Conservation (phyloP, 2,329 filamentous ascomycete genomes). For the Penicillium italicum region DNA sequence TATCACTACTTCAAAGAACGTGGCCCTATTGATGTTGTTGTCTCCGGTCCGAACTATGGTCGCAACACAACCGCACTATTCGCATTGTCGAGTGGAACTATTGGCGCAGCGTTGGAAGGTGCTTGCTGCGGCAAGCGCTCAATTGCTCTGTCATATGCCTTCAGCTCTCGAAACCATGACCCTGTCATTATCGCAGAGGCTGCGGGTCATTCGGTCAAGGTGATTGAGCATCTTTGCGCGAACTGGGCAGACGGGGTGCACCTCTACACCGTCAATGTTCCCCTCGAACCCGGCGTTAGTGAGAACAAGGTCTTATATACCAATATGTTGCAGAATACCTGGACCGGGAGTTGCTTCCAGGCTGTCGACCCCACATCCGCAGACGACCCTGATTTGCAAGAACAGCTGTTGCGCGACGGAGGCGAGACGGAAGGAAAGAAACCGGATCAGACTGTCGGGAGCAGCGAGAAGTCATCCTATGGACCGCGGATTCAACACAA, state of each 20-base stretch:
- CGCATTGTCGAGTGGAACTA: slow-evolving; percentile 70
- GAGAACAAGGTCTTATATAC: slow-evolving; percentile 74
- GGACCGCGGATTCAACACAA: slow-evolving; percentile 63
- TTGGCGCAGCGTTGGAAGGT: slow-evolving; percentile 74
- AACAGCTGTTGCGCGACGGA: slow-evolving; percentile 68
- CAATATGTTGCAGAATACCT: slow-evolving; percentile 84
- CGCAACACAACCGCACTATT: slow-evolving; percentile 79
- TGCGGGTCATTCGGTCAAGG: slow-evolving; percentile 66
- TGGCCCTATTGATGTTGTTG: slow-evolving; percentile 70
- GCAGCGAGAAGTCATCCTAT: slow-evolving; percentile 24
- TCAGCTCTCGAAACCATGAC: slow-evolving; percentile 81
- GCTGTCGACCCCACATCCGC: slow-evolving; percentile 65
- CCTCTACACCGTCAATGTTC: slow-evolving; percentile 89
- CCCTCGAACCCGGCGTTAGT: slow-evolving; percentile 72
- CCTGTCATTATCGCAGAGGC: slow-evolving; percentile 74
- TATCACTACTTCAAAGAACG: slow-evolving; percentile 73
- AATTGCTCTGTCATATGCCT: slow-evolving; percentile 86
- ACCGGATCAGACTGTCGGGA: slow-evolving; percentile 21
- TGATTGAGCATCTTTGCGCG: slow-evolving; percentile 73
- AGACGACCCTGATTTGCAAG: slow-evolving; percentile 61
- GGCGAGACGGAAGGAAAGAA: slow-evolving; percentile 45
- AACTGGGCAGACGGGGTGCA: slow-evolving; percentile 74
- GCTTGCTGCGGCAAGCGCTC: slow-evolving; percentile 66
- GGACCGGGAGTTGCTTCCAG: slow-evolving; percentile 84
- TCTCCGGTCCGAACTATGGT: slow-evolving; percentile 79